Evolutionary conservation across 2,329 filamentous ascomycete genomes (phyloP), one percentile per base, ranked within the genome.

Genomic region (Laburnicola sp.): DNA sequence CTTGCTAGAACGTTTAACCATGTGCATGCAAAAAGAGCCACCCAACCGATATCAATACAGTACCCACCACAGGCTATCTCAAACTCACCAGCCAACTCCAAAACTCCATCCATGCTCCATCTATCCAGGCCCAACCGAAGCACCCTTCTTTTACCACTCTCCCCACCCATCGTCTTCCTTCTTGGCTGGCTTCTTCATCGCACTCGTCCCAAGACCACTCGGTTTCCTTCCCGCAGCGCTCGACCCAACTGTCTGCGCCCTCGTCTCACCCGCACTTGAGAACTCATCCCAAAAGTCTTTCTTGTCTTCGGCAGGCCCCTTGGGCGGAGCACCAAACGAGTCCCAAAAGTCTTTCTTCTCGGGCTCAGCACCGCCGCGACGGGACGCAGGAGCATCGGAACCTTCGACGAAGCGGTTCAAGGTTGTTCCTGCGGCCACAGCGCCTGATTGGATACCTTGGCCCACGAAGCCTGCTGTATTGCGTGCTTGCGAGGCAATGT

Each of bases 391-490:
- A 7, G 44, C 28, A 10, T 60, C 51, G 25, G 52, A 31, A 22
- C 88, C 90, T 69, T 97, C 94, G 45, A 97, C 91, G 65, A 97
- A 97, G 45, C 87, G 85, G 69, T 81, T 90, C 76, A 97, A 87
- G 35, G 86, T 83, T 6, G 94, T 88, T 48, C 90, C 87, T 0
- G 92, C 90, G 46, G 80, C 86, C 65, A 85, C 86, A 26, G 88
- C 87, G 10, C 88, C 87, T 8, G 76, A 73, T 65, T 77, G 84
- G 66, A 83, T 85, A 78, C 65, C 88, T 79, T 73, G 83, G 73
- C 78, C 84, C 76, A 83, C 68, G 47, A 77, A 71, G 16, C 76
- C 60, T 43, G 80, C 79, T 11, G 80, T 78, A 50, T 76, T 54
- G 80, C 90, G 72, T 81, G 85, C 76, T 83, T 89, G 70, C 8